phyloP scores from a whole-genome alignment of 495 filamentous ascomycete genomes.

The Bathelium albidoporum region DNA sequence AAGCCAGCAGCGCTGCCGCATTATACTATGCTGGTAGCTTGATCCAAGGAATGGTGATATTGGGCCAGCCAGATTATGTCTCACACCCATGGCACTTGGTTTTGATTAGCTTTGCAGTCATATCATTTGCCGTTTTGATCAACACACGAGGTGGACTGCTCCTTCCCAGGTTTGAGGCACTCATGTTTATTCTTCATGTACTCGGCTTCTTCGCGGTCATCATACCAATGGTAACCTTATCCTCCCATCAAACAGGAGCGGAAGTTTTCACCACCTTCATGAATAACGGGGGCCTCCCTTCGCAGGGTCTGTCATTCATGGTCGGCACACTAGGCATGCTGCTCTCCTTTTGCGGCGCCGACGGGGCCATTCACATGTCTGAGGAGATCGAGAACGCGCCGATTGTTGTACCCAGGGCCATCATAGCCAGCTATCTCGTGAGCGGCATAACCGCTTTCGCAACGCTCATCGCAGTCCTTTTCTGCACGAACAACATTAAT shows the following conservation, averaged over 20 bases:
- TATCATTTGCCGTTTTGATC: constrained; percentile 33
- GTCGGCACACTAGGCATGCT: constrained; percentile 23
- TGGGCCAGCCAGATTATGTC: constrained; percentile 32
- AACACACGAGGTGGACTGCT: constrained; percentile 35
- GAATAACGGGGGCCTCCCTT: constrained; percentile 11
- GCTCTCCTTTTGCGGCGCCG: constrained; percentile 20
- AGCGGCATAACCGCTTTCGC: constrained; percentile 22
- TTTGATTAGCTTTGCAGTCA: constrained; percentile 35
- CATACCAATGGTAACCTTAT: constrained; percentile 39
- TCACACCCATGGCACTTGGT: constrained; percentile 41
- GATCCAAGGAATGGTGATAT: constrained; percentile 31
- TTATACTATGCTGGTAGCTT: constrained; percentile 28
- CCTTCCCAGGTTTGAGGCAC: constrained; percentile 37
- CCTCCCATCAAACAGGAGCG: constrained; percentile 28
- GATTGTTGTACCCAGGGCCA: constrained; percentile 17
- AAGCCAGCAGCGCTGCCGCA: constrained; percentile 22
- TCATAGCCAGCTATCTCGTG: constrained; percentile 14
- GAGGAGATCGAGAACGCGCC: constrained; percentile 26
- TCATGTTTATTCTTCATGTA: constrained; percentile 38
- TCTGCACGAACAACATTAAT: constrained; percentile 21
- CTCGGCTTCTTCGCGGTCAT: constrained; percentile 26
- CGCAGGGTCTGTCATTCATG: constrained; percentile 18
- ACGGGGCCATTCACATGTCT: constrained; percentile 26
- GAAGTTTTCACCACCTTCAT: constrained; percentile 16
- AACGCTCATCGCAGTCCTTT: constrained; percentile 24